Conservation (phyloP, 768 basidiomycete genomes). For the Gloeostereum incarnatum region DNA sequence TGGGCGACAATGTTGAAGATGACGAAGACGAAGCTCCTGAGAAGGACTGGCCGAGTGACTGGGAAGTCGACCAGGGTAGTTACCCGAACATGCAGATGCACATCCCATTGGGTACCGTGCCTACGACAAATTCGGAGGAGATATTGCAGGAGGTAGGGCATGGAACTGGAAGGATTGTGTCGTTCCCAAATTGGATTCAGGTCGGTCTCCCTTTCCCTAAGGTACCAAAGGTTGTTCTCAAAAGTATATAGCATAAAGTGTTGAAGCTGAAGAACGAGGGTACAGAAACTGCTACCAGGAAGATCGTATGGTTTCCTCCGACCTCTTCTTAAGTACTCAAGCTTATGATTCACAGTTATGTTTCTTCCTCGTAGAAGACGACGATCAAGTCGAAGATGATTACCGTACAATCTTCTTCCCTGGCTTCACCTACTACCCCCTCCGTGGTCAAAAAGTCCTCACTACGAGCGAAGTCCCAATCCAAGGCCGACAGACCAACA, state of each 20-base stretch:
- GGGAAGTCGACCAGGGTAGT: neutral
- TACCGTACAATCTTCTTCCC: neutral
- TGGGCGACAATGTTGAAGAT: slow-evolving; percentile 6
- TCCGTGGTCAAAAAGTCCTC: too few relatives aligned
- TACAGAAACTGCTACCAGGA: neutral
- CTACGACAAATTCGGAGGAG: neutral
- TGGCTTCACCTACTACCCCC: too few relatives aligned
- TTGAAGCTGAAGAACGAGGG: neutral
- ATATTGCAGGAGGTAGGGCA: too few relatives aligned
- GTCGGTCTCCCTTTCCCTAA: too few relatives aligned
- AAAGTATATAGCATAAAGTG: neutral
- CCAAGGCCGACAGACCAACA: neutral
- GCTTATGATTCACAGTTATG: neutral
- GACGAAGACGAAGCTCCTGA: neutral
- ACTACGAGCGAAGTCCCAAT: neutral
- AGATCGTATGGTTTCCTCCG: neutral
- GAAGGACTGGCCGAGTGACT: neutral
- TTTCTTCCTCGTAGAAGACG: neutral
- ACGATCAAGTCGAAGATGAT: neutral
- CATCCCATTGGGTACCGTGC: neutral
- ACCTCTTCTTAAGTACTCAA: neutral
- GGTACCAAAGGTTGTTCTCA: too few relatives aligned
- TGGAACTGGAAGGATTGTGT: neutral
- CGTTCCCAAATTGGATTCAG: neutral
- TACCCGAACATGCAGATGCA: neutral